A percentile compares a stretch with the other conserved stretches of the same genome.
Conservation (phyloP, 2,329 filamentous ascomycete species). For the Aspergillus japonicus region DNA sequence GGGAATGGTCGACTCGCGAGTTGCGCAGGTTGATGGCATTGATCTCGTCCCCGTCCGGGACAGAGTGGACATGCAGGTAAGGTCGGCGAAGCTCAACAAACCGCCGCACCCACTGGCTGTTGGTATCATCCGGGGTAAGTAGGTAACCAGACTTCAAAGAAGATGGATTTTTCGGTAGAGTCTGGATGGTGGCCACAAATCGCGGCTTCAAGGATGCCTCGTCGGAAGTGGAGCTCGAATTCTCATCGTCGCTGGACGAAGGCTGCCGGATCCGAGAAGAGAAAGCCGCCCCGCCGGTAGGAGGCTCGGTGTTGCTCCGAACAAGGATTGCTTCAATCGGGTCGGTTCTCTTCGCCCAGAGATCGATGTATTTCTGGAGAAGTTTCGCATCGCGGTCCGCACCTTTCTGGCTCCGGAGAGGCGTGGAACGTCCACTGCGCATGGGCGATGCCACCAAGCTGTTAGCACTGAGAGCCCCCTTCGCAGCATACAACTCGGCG, state of each 20-base stretch:
- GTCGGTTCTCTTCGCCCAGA: conserved; percentile 45
- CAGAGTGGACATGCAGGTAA: conserved; percentile 86
- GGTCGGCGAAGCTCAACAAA: conserved; percentile 90
- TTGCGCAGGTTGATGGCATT: conserved; percentile 86
- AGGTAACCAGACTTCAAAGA: conserved; percentile 86
- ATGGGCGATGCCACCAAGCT: conserved; percentile 37
- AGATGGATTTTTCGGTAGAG: conserved; percentile 75
- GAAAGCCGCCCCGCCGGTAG: conserved; percentile 36
- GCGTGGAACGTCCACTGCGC: conserved; percentile 38
- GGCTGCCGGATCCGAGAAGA: conserved; percentile 24
- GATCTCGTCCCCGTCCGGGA: conserved; percentile 83
- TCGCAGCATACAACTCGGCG: conserved; percentile 72
- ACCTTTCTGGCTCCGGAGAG: conserved; percentile 34
- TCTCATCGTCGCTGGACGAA: conserved; percentile 26
- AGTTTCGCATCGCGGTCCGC: conserved; percentile 40
- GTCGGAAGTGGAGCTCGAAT: conserved; percentile 28
- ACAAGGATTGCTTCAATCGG: conserved; percentile 45
- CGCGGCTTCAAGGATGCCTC: conserved; percentile 54
- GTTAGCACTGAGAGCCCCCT: conserved; percentile 43
- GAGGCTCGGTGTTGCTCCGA: conserved; percentile 46
- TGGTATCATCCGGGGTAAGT: conserved; percentile 74
- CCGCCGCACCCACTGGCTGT: conserved; percentile 80
- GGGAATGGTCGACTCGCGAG: conserved; percentile 86
- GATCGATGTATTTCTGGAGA: conserved; percentile 42
- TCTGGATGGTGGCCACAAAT: conserved; percentile 73